These are phyloP conservation scores for Apodospora peruviana DNA, from an alignment of 495 filamentous ascomycete species.

Conservation along the genomic window DNA sequence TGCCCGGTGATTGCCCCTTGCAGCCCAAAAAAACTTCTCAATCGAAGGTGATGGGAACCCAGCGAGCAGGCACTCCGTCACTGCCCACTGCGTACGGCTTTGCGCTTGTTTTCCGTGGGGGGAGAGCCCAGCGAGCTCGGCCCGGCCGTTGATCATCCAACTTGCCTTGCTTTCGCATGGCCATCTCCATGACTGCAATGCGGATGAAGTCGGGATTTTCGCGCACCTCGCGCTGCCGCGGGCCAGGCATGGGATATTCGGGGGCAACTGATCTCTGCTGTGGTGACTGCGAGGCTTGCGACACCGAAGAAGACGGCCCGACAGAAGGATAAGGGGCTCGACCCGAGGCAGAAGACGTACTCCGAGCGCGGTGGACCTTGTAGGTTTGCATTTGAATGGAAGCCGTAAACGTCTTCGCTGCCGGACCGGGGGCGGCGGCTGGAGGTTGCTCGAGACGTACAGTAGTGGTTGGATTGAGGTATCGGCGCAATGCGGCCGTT, in stretches of 20 bases:
- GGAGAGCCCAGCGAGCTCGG: conserved; percentile 78
- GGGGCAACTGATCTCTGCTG: conserved; percentile 22
- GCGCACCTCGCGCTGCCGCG: conserved; percentile 79
- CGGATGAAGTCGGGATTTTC: conserved; percentile 94
- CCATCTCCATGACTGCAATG: conserved; percentile 93
- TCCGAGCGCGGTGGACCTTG: conserved; percentile 43
- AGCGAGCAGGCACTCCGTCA: conserved; percentile 48
- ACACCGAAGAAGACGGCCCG: conserved; percentile 37
- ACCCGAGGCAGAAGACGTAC: conserved; percentile 32
- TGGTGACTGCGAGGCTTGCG: conserved; percentile 26
- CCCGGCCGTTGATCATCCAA: conserved; percentile 79
- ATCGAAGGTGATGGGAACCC: conserved; percentile 32
- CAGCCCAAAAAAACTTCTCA: background rate
- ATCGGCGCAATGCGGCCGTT: conserved; percentile 81
- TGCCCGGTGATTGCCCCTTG: too few species aligned
- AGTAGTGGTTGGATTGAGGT: conserved; percentile 77
- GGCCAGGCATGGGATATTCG: conserved; percentile 36
- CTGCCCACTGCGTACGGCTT: conserved; percentile 46
- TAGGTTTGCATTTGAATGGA: conserved; percentile 90
- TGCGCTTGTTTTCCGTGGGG: conserved; percentile 62
- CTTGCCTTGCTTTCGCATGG: conserved; percentile 90
- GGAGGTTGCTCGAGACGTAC: conserved; percentile 57
- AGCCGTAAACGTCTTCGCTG: conserved; percentile 50
- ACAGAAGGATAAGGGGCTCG: conserved; percentile 22
- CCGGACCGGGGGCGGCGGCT: conserved; percentile 21